phyloP scores from a whole-genome alignment of 2,329 filamentous ascomycete species.

The Lachnellula arida region DNA sequence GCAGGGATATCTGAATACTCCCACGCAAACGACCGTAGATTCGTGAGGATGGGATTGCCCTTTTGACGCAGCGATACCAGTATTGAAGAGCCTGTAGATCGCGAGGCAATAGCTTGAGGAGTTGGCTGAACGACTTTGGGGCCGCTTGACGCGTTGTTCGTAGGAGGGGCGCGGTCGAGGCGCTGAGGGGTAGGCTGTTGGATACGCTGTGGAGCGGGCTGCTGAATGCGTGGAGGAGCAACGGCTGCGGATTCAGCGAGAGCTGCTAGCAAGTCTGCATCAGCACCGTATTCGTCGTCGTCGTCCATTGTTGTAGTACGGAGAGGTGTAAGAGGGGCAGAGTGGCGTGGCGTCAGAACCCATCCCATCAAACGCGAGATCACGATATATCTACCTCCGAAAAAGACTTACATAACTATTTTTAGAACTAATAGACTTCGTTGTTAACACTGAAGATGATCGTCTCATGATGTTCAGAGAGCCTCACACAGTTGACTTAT shows the following conservation, averaged over 20 bases:
- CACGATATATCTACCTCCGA: too few relatives aligned
- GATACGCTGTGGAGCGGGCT: constrained; percentile 36
- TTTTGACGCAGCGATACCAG: constrained; percentile 89
- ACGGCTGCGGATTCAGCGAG: constrained; percentile 44
- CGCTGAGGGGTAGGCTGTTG: constrained; percentile 51
- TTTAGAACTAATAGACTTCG: too few relatives aligned
- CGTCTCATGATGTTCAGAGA: too few relatives aligned
- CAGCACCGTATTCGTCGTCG: constrained; percentile 52
- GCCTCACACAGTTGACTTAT: too few relatives aligned
- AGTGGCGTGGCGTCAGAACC: neutral
- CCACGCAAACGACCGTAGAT: constrained; percentile 80
- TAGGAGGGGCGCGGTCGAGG: constrained; percentile 46
- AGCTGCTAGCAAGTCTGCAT: constrained; percentile 52
- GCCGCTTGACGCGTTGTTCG: constrained; percentile 28
- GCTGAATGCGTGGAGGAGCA: constrained; percentile 25
- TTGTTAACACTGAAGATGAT: too few relatives aligned
- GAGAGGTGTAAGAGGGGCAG: neutral
- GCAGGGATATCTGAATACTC: constrained; percentile 96
- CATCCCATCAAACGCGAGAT: too few relatives aligned
- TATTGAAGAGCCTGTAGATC: constrained; percentile 66
- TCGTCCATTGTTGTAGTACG: constrained; percentile 34
- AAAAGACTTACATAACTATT: too few relatives aligned
- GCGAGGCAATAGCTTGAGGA: constrained; percentile 73
- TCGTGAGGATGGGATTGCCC: constrained; percentile 86
- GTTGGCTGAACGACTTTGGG: constrained; percentile 76